Evolutionary conservation across 2,329 filamentous ascomycete genomes (phyloP), one percentile per base, ranked within the genome.

Genomic region (Scytalidium lignicola): DNA sequence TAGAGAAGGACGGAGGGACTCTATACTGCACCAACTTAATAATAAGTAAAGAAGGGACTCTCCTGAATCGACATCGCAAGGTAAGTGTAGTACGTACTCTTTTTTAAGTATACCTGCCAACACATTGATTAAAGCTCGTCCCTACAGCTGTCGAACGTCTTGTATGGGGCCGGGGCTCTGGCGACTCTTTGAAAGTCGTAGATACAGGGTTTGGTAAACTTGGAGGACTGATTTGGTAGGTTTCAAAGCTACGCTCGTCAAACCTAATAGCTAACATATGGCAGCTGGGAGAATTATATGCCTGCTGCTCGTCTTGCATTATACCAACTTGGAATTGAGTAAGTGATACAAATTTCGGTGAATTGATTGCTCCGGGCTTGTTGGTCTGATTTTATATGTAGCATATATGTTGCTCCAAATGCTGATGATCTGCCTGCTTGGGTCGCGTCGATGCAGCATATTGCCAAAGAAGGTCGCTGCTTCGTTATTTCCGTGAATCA

Each of bases 231-330:
- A 71, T 72, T 43, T 72, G 68, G 64, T 66, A 45, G 55, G 55
- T 43, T 22, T 43, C 41, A 9, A 20, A n/a, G 5, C 5, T 19
- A 44, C 2, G 37, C 15, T 4, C 19, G 20, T 43, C n/a, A 32
- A 13, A 42, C 17, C 26, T 15, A 18, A 15, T 18, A 42, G 26
- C 17, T 50, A 23, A 41, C 21, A 12, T 20, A 17, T 46, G 40
- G 19, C 15, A 66, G 65, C 48, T 71, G 68, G 69, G 69, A 72
- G 54, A 72, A 72, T 49, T 72, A 72, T 44, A 72, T 72, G 69
- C 70, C 70, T 5, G 67, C 65, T 7, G 69, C 70, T 13, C 60
- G 70, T 17, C 57, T 72, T 55, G 65, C 68, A 12, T 56, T 71
- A 19, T 72, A 71, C 49, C 69, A 72, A 48, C 67, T 70, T 53